These are phyloP conservation scores for Penicillium sp. DNA, from an alignment of 2,329 filamentous ascomycete genomes.

Conservation along the genomic window DNA sequence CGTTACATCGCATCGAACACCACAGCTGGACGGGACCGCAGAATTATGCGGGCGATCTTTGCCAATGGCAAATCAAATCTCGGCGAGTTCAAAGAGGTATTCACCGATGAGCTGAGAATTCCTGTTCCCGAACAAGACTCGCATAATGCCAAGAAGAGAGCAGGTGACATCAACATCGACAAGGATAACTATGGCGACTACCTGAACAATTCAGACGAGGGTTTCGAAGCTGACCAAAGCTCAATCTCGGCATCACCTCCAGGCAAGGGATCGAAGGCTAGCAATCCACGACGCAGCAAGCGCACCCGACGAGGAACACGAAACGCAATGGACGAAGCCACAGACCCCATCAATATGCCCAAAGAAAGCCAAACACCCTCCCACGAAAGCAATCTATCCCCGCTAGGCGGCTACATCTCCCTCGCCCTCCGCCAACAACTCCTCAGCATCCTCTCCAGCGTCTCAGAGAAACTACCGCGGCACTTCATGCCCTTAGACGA, in stretches of 20 bases:
- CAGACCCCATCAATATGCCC: slow-evolving; percentile 9
- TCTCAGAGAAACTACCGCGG: slow-evolving; percentile 37
- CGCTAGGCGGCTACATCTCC: slow-evolving; percentile 41
- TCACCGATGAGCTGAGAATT: slow-evolving; percentile 47
- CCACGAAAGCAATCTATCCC: slow-evolving; percentile 21
- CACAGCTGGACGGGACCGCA: slow-evolving; percentile 38
- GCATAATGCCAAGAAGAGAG: slow-evolving; percentile 39
- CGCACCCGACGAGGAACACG: slow-evolving; percentile 34
- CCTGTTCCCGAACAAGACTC: slow-evolving; percentile 25
- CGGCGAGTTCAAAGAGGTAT: slow-evolving; percentile 48
- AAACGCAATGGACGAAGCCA: slow-evolving; percentile 7
- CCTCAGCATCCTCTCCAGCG: slow-evolving; percentile 42
- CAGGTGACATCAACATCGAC: slow-evolving; percentile 47
- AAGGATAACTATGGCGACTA: slow-evolving; percentile 50
- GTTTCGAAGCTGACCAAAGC: slow-evolving; percentile 24
- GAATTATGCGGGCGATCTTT: slow-evolving; percentile 50
- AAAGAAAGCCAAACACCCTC: slow-evolving; percentile 9
- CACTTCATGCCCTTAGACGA: slow-evolving; percentile 41
- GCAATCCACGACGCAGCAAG: slow-evolving; percentile 32
- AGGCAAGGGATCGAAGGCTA: slow-evolving; percentile 7
- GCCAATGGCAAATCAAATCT: slow-evolving; percentile 42
- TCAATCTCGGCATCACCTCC: slow-evolving; percentile 2
- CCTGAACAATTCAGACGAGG: slow-evolving; percentile 40
- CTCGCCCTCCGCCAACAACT: slow-evolving; percentile 49
- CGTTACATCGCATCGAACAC: slow-evolving; percentile 41